A percentile compares a stretch with the other conserved stretches of the same genome.
Conservation (phyloP, 2,329 filamentous ascomycete genomes). For the Metarhizium rileyi region DNA sequence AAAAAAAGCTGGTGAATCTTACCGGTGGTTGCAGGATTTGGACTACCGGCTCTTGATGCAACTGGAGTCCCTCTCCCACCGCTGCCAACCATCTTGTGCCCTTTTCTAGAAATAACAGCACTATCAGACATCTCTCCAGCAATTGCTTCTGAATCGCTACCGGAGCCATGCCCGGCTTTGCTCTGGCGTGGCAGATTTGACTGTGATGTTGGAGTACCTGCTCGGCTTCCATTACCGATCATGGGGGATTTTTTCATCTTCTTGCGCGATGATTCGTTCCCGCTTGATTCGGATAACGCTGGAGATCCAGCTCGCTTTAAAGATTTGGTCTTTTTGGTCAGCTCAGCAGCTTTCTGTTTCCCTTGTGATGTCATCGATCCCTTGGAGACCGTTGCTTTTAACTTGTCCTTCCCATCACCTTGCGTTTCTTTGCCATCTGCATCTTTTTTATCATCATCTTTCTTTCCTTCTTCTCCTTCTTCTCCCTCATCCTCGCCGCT, state of each 20-base stretch:
- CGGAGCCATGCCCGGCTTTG: conserved; percentile 45
- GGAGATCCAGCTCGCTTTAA: conserved; percentile 83
- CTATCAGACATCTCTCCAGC: conserved; percentile 58
- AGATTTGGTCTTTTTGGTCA: conserved; percentile 44
- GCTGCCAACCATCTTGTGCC: conserved; percentile 43
- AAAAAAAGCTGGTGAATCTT: conserved; percentile 14
- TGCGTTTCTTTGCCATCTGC: conserved; percentile 49
- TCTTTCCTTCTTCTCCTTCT: conserved; percentile 20
- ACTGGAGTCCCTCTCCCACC: conserved; percentile 42
- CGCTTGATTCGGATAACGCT: conserved; percentile 81
- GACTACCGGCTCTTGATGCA: conserved; percentile 54
- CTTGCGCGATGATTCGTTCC: conserved; percentile 79
- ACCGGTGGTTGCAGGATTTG: conserved; percentile 34
- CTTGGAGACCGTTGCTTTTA: conserved; percentile 52
- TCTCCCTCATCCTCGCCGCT: conserved; percentile 22
- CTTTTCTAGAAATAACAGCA: conserved; percentile 35
- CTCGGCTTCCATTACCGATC: conserved; percentile 41
- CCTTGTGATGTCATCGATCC: conserved; percentile 50
- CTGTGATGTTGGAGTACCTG: conserved; percentile 43
- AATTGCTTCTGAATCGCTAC: conserved; percentile 64
- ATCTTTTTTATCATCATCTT: conserved; percentile 55
- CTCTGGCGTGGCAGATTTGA: conserved; percentile 27
- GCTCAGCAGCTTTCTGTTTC: conserved; percentile 32
- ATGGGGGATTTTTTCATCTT: conserved; percentile 56
- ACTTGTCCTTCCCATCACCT: conserved; percentile 39